Evolutionary conservation across 179 eudicot genomes (phyloP), one percentile per base, ranked within the genome.

Genomic region (Gypsophila paniculata): DNA sequence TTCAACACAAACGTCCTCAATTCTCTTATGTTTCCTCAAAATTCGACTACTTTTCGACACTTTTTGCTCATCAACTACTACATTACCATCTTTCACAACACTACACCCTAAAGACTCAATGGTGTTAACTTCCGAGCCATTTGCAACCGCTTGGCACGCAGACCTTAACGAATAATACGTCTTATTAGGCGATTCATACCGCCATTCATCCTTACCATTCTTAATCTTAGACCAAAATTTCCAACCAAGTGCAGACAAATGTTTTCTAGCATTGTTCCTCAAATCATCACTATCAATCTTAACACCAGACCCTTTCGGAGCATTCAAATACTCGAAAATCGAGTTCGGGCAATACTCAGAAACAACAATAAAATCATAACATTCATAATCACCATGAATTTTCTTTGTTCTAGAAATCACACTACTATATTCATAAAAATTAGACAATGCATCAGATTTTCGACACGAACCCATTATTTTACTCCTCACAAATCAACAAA

Each of bases 191-290:
- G 97, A 81, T 17, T 18, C 51, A 70, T 85, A 93, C 38, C 83
- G 83, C 70, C 80, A 60, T 81, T 83, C 88, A 22, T 58, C 44
- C 57, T 1, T 72, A 4, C 62, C 79, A 5, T 60, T 25, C 85
- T 79, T 84, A 38, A 0, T 0, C 22, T n/a, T 22, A 22, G 61
- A 42, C 82, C 83, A 81, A n/a, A 89, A 74, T 48, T 18, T 61
- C 98, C 98, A 93, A 17, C 97, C 96, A 36, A 86, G 75, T 57
- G 87, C 83, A 44, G 82, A 53, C 53, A 93, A 85, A 78, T 93
- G 96, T 70, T 77, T 80, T 71, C 83, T 86, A 63, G 84, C 98
- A 75, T 81, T 71, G 12, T 38, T n/a, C 49, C 46, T 51, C 65
- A 84, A 51, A 14, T 53, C 69, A 52, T 14, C 18, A 3, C 34